Base-by-base conservation (phyloP, 73 alveolate species). In the Paraurostyla sp. region DNA sequence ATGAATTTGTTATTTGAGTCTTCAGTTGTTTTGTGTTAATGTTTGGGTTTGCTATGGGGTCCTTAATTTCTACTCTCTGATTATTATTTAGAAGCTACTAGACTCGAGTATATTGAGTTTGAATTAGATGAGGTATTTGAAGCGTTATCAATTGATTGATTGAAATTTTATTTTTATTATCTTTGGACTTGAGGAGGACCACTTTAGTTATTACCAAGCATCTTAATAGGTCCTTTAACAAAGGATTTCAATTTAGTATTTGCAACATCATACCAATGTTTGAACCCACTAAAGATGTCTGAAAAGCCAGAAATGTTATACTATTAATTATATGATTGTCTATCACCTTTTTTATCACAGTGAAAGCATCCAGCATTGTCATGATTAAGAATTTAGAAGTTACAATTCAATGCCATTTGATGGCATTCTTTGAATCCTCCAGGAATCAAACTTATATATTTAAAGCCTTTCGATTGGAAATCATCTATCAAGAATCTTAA, bases 211-310 rank as follows among this genome's bases (percentile, higher is more conserved):
- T 65, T 65, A 1, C 82, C 82, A 11, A 65, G 58, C 33, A 65
- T 65, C 29, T 73, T 73, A 9, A 73, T 43, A 13, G 86, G 86
- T 6, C 76, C 76, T 52, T 54, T 78, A 11, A 78, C 89, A 78
- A 78, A 78, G 13, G 63, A 52, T 54, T 78, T 78, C 4, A 78
- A 32, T 40, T 78, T 78, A 0, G 89, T 51, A 50, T 54, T 54
- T 13, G 89, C 89, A 2, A 78, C 78, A 78, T 78, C 89, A 78
- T 51, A 78, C 76, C 76, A 54, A 78, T 78, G 89, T 41, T 78
- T 78, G 29, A 78, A 52, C 18, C 89, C 89, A 78, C 40, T 78
- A 27, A 78, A 49, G 6, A 78, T 50, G n/a, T 49, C 78, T 13
- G 75, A 36, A 49, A 78, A 32, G 2, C 89, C 89, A n/a, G 46